Evolutionary conservation across 495 filamentous ascomycete species (phyloP).

Genomic region (Xylaria cubensis): DNA sequence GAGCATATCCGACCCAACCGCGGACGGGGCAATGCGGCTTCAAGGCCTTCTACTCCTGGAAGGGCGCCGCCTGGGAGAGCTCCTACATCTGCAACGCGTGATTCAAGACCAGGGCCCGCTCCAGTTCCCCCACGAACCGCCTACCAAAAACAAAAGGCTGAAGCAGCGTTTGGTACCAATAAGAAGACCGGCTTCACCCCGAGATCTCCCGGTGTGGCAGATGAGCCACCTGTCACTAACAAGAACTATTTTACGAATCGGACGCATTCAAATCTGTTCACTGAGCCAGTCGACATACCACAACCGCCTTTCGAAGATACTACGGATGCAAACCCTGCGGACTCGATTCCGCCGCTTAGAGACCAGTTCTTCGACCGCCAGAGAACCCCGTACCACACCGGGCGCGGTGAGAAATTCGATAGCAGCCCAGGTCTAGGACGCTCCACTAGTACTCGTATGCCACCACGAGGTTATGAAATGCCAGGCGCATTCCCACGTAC

Average conservation of each 20-base stretch:
- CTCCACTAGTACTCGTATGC: conserved; percentile 34
- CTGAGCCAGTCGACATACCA: conserved; percentile 47
- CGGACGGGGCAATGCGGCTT: conserved; percentile 26
- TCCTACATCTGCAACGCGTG: conserved; percentile 36
- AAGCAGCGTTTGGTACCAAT: conserved; percentile 54
- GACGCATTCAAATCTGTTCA: conserved; percentile 41
- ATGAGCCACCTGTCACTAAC: conserved; percentile 52
- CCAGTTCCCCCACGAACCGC: conserved; percentile 45
- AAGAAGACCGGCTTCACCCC: conserved; percentile 47
- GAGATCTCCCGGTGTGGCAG: conserved; percentile 45
- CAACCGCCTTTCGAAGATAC: conserved; percentile 10
- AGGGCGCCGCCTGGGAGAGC: conserved; percentile 34
- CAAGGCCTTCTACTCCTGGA: conserved; percentile 16
- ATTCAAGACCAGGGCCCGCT: conserved; percentile 25
- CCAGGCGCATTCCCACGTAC: conserved; percentile 34
- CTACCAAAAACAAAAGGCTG: conserved; percentile 49
- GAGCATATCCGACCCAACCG: conserved; percentile 38
- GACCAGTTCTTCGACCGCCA: conserved; percentile 58
- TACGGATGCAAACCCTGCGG: conserved; percentile 33
- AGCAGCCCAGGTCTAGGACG: conserved; percentile 35
- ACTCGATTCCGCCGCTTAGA: conserved; percentile 54
- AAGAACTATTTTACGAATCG: conserved; percentile 53
- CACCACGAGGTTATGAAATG: conserved; percentile 30
- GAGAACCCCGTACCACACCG: conserved; percentile 72
- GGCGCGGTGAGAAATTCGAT: conserved; percentile 71